A percentile compares a stretch with the other conserved stretches of the same genome.
phyloP scores from a whole-genome alignment of 345 rosid genomes.

The Populus nigra region DNA sequence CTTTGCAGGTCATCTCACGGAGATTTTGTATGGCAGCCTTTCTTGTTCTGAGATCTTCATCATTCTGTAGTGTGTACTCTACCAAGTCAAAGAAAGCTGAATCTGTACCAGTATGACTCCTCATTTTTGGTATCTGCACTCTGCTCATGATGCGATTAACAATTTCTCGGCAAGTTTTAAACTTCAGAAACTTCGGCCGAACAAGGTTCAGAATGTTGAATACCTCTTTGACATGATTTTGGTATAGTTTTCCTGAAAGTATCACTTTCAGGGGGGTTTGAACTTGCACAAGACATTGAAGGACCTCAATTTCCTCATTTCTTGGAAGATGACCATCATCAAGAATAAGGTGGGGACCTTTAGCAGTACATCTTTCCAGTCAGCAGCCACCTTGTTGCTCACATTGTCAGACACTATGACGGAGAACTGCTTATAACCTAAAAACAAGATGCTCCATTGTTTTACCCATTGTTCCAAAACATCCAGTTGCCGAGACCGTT shows the following conservation, averaged over 20 bases:
- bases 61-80: conserved; percentile 54
- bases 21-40: conserved; percentile 59
- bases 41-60: conserved; percentile 39
- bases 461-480: conserved; percentile 59
- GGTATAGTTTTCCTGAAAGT: conserved; percentile 75
- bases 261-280: conserved; percentile 67
- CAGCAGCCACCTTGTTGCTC: conserved; percentile 18
- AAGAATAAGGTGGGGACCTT: conserved; percentile 56
- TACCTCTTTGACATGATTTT: conserved; percentile 68
- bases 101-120: conserved; percentile 37
- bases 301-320: conserved; percentile 53
- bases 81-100: conserved; percentile 51
- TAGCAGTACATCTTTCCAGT: conserved; percentile 58
- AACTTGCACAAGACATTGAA: conserved; percentile 58
- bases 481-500: conserved; percentile 51
- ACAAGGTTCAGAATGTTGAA: conserved; percentile 73
- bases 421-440: conserved; percentile 75
- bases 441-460: conserved; percentile 58
- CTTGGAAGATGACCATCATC: conserved; percentile 83
- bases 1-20: conserved; percentile 59
- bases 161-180: conserved; percentile 34
- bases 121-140: conserved; percentile 41
- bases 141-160: conserved; percentile 52
- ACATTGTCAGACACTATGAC: conserved; percentile 50
- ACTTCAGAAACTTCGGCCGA: conserved; percentile 63